phyloP scores from a whole-genome alignment of 768 basidiomycete genomes.

The Panaeolus papilionaceus region DNA sequence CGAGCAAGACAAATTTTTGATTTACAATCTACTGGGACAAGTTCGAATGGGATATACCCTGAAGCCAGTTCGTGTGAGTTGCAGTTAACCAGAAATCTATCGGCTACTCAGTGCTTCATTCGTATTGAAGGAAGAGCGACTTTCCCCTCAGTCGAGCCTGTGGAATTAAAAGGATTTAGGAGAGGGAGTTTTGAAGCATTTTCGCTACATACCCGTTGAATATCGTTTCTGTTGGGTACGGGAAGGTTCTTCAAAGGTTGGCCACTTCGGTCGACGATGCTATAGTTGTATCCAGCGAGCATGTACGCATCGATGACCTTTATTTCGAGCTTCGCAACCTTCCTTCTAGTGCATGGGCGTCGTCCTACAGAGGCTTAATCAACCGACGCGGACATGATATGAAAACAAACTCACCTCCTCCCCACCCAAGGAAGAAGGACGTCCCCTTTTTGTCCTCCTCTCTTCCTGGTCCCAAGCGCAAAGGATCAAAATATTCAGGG shows the following conservation, averaged over 20 bases:
- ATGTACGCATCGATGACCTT: conserved; percentile 22
- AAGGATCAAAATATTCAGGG: conserved; percentile 44
- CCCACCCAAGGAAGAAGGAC: conserved; percentile 26
- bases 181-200: not conserved
- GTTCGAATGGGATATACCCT: no score
- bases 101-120: no score
- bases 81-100: no score
- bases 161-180: not conserved
- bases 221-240: conserved; percentile 10
- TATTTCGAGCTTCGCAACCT: conserved; percentile 23
- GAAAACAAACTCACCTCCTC: conserved; percentile 15
- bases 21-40: no score
- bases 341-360: conserved; percentile 23
- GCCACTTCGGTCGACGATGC: not conserved
- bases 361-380: conserved; percentile 15
- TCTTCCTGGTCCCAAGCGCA: conserved; percentile 35
- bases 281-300: conserved; percentile 12
- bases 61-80: no score
- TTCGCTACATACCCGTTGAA: conserved; percentile 7
- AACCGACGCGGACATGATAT: not conserved
- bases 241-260: not conserved
- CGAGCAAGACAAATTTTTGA: no score
- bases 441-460: conserved; percentile 33
- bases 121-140: no score
- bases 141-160: not conserved